These are phyloP conservation scores for Neurospora sp. DNA, from an alignment of 495 filamentous ascomycete species.

Conservation along the genomic window DNA sequence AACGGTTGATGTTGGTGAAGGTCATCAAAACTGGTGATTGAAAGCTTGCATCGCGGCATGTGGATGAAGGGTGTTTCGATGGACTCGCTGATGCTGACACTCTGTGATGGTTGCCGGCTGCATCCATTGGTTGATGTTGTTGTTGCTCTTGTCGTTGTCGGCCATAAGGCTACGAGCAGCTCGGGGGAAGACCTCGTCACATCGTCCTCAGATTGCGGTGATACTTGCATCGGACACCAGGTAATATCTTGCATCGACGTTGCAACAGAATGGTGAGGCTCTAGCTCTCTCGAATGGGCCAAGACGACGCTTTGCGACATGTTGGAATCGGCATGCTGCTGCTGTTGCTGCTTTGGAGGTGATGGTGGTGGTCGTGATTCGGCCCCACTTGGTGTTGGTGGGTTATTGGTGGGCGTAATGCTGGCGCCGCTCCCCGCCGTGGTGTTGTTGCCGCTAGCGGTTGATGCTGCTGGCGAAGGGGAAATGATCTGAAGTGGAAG, in stretches of 20 bases:
- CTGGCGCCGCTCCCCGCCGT: background rate
- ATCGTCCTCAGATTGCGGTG: background rate
- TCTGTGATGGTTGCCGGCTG: background rate
- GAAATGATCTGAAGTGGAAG: background rate
- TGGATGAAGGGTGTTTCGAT: constrained; percentile 10
- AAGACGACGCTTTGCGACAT: background rate
- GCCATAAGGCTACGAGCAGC: constrained; percentile 1
- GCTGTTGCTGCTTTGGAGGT: background rate
- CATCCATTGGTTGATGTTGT: no score
- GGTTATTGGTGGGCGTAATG: background rate
- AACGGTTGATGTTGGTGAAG: background rate
- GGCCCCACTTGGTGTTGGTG: background rate
- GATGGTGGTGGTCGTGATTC: background rate
- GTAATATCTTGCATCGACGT: background rate
- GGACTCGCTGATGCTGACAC: background rate
- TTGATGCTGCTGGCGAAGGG: background rate
- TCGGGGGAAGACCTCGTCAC: background rate
- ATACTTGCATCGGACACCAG: background rate
- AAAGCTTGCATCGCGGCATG: constrained; percentile 15
- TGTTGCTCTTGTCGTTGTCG: background rate
- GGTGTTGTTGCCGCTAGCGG: background rate
- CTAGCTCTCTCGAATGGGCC: background rate
- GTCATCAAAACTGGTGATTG: constrained; percentile 2
- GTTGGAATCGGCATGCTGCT: background rate
- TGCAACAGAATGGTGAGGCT: background rate